phyloP scores from a whole-genome alignment of 2,329 filamentous ascomycete genomes.

The Allantophomopsis lycopodina region DNA sequence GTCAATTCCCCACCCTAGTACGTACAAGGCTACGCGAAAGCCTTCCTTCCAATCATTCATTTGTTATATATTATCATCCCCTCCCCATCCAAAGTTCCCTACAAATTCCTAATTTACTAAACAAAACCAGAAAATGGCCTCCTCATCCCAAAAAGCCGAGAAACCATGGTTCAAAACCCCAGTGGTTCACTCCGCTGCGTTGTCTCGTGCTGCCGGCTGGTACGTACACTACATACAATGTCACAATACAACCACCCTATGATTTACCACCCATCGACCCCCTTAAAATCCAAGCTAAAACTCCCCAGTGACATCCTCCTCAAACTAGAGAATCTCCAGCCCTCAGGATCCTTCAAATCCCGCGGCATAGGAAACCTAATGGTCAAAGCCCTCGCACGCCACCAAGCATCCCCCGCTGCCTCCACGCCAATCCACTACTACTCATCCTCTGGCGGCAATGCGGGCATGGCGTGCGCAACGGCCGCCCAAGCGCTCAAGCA shows the following conservation, averaged over 20 bases:
- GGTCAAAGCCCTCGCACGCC: constrained; percentile 27
- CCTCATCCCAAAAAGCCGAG: neutral
- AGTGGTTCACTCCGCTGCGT: constrained; percentile 9
- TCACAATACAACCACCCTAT: neutral
- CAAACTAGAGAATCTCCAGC: constrained; percentile 78
- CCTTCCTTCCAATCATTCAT: no score
- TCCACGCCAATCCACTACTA: constrained; percentile 49
- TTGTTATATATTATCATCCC: no score
- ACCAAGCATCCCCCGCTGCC: constrained; percentile 1
- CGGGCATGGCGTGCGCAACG: constrained; percentile 69
- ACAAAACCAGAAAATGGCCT: no score
- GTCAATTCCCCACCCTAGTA: no score
- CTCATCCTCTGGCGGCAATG: constrained; percentile 69
- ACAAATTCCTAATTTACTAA: no score
- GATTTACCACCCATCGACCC: neutral
- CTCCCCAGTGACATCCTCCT: constrained; percentile 48
- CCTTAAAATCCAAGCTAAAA: neutral
- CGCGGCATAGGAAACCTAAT: constrained; percentile 63
- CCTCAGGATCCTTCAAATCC: constrained; percentile 78
- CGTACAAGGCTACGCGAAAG: no score
- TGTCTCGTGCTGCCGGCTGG: constrained; percentile 16
- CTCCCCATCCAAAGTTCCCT: no score
- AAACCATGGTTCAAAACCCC: constrained; percentile 15
- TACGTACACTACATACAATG: constrained; percentile 7
- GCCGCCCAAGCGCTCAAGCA: constrained; percentile 50